A percentile compares a stretch with the other conserved stretches of the same genome.
phyloP scores from a whole-genome alignment of 306 rosid species.

The Crataegus laevigata region DNA sequence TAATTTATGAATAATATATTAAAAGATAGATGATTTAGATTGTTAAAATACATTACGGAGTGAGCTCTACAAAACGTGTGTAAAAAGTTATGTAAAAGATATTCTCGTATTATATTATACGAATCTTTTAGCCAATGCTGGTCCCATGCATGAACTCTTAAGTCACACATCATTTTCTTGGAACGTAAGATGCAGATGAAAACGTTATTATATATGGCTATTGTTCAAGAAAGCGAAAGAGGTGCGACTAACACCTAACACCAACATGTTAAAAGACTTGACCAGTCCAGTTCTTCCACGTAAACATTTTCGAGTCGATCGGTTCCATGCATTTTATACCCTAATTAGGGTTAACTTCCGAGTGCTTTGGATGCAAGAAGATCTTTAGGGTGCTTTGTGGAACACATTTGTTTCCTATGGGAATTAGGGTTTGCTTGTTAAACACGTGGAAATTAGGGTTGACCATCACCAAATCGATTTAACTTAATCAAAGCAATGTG shows the following conservation, averaged over 20 bases:
- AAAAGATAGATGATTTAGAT: too few relatives aligned
- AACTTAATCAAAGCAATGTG: constrained; percentile 15
- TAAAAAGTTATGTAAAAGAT: too few relatives aligned
- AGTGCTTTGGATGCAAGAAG: neutral
- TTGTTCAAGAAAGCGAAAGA: constrained; percentile 16
- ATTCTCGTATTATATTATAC: too few relatives aligned
- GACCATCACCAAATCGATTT: constrained; percentile 11
- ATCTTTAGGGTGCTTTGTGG: neutral
- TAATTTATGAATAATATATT: too few relatives aligned
- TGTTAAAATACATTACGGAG: too few relatives aligned
- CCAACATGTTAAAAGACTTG: neutral
- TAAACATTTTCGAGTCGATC: neutral
- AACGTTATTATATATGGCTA: constrained; percentile 3
- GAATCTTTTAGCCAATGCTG: neutral
- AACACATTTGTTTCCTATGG: neutral
- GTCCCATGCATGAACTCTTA: constrained; percentile 15
- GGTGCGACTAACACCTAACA: neutral
- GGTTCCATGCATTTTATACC: neutral
- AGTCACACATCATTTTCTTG: constrained; percentile 28
- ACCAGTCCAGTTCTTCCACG: neutral
- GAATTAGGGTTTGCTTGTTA: neutral
- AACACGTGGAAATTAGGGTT: neutral
- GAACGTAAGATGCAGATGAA: constrained; percentile 16
- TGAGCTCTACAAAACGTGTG: too few relatives aligned
- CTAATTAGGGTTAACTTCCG: neutral